Percentiles rank a stretch among this genome's conserved stretches.
phyloP scores from a whole-genome alignment of 768 basidiomycete genomes.

The Leccinum arenicola region DNA sequence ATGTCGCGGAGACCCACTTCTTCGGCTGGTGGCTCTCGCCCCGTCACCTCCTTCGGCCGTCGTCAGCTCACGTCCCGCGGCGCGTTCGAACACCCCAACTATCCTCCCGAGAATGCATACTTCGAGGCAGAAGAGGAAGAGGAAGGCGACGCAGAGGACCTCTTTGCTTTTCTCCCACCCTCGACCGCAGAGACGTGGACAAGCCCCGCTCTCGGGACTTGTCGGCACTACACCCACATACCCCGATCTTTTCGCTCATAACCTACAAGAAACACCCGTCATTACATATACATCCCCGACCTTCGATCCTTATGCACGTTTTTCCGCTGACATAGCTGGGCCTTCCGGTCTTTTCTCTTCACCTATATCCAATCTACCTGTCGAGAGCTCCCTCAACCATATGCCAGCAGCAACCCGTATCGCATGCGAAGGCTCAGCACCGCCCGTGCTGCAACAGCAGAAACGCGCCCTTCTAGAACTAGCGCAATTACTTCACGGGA shows the following conservation, averaged over 20 bases:
- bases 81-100: conserved; percentile 17
- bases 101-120: conserved; percentile 22
- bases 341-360: conserved; percentile 33
- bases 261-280: conserved; percentile 18
- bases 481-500: conserved; percentile 39
- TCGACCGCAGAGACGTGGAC: conserved; percentile 55
- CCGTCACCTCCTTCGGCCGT: conserved; percentile 23
- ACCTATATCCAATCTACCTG: conserved; percentile 34
- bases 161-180: conserved; percentile 87
- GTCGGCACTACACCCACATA: conserved; percentile 22
- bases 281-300: conserved; percentile 46
- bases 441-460: conserved; percentile 27
- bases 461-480: conserved; percentile 33
- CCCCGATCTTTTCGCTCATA: conserved; percentile 20
- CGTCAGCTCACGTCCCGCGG: conserved; percentile 13
- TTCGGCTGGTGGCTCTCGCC: conserved; percentile 30
- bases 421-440: conserved; percentile 37
- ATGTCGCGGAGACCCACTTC: conserved; percentile 32
- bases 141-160: conserved; percentile 78
- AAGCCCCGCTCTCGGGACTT: conserved; percentile 26
- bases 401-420: conserved; percentile 35
- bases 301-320: conserved; percentile 48
- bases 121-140: conserved; percentile 57
- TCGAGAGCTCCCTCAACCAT: conserved; percentile 46
- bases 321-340: conserved; percentile 35